Percentiles rank a stretch among this genome's conserved stretches.
phyloP scores from a whole-genome alignment of 2,329 filamentous ascomycete genomes.

The Fusarium sp. region DNA sequence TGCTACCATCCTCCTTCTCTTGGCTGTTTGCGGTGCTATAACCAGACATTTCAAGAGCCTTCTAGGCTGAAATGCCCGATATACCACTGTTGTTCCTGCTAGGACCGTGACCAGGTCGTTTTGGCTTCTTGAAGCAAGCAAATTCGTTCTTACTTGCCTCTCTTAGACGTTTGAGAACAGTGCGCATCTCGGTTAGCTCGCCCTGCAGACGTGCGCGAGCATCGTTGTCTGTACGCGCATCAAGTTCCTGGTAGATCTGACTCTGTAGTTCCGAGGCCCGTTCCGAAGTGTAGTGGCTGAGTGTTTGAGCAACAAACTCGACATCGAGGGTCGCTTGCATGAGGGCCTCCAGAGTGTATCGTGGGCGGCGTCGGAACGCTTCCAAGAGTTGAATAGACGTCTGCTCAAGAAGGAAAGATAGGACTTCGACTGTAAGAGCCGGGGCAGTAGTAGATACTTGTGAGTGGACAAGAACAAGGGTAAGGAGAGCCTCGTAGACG shows the following conservation, averaged over 20 bases:
- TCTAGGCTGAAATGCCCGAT: slow-evolving; percentile 45
- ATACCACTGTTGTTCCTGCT: slow-evolving; percentile 50
- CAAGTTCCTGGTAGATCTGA: slow-evolving; percentile 91
- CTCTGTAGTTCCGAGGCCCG: slow-evolving; percentile 83
- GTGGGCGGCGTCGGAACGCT: slow-evolving; percentile 75
- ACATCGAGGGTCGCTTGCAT: slow-evolving; percentile 99
- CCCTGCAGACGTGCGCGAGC: slow-evolving; percentile 82
- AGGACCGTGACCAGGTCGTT: slow-evolving; percentile 54
- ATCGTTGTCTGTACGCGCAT: slow-evolving; percentile 88
- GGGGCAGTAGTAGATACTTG: slow-evolving; percentile 85
- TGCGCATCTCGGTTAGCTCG: slow-evolving; percentile 90
- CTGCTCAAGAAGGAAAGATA: slow-evolving; percentile 88
- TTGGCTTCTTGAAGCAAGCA: slow-evolving; percentile 80
- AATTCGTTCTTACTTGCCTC: slow-evolving; percentile 88
- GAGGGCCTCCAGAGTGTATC: slow-evolving; percentile 81
- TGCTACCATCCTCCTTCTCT: slow-evolving; percentile 15
- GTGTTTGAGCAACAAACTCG: slow-evolving; percentile 94
- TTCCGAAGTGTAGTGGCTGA: slow-evolving; percentile 89
- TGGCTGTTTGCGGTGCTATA: neutral
- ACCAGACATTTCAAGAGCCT: slow-evolving; percentile 11
- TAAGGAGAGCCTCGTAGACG: slow-evolving; percentile 86
- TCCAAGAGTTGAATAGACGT: slow-evolving; percentile 82
- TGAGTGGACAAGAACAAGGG: slow-evolving; percentile 89
- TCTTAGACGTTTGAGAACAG: slow-evolving; percentile 82
- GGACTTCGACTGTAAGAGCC: slow-evolving; percentile 80